These are phyloP conservation scores for Silene conica DNA, from an alignment of 148 eudicot genomes.

Conservation along the genomic window DNA sequence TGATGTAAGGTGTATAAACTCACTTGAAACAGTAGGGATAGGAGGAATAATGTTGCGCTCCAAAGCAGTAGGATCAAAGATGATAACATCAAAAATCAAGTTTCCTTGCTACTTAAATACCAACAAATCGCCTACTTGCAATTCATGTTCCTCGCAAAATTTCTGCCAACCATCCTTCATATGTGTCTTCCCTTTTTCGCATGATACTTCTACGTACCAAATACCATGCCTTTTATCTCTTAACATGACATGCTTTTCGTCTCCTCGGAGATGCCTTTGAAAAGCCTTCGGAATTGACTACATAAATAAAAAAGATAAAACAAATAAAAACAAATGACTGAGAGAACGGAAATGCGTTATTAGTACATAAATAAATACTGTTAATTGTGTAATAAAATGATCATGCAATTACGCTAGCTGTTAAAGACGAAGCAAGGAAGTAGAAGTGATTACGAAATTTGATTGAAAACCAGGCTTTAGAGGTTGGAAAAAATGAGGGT, in stretches of 20 bases:
- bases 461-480: conserved; percentile 1
- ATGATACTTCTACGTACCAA: background rate
- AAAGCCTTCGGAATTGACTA: conserved; percentile 12
- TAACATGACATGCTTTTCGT: background rate
- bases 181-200: background rate
- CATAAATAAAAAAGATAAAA: no score
- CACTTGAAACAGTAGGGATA: background rate
- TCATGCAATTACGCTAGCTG: no score
- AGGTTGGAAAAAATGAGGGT: conserved; percentile 9
- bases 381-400: no score
- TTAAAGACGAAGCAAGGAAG: no score
- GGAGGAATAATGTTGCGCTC: background rate
- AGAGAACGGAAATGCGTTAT: no score
- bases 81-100: background rate
- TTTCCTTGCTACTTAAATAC: background rate
- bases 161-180: conserved; percentile 13
- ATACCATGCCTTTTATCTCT: background rate
- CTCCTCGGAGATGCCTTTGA: conserved; percentile 1
- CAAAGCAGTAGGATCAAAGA: conserved; percentile 2
- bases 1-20: background rate
- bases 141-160: background rate
- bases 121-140: conserved; percentile 2
- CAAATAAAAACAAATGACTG: no score
- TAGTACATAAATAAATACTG: no score
- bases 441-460: conserved; percentile 4